Percentiles rank a stretch among this genome's conserved stretches.
Evolutionary conservation across 768 basidiomycete genomes (phyloP).

Genomic region (Termitomyces sp.): DNA sequence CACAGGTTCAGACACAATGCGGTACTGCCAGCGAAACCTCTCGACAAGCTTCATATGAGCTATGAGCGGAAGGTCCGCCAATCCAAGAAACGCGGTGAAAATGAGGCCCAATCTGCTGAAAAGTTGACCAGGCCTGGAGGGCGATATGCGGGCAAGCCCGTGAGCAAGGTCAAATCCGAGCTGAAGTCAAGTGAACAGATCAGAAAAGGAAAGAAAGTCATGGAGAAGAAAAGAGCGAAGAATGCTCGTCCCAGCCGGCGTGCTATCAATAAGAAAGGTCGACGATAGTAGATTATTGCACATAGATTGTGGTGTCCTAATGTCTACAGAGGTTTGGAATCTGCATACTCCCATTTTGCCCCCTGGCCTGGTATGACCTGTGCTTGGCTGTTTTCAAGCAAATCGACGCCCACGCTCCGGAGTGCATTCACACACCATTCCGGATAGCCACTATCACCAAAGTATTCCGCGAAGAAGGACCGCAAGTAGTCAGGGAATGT

Average conservation of each 20-base stretch:
- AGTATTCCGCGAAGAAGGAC: slow-evolving; percentile 75
- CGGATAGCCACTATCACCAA: slow-evolving; percentile 73
- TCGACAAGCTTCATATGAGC: slow-evolving; percentile 67
- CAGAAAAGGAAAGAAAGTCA: slow-evolving; percentile 61
- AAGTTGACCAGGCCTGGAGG: slow-evolving; percentile 31
- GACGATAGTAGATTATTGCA: slow-evolving; percentile 22
- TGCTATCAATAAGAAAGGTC: slow-evolving; percentile 32
- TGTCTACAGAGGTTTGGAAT: slow-evolving; percentile 13
- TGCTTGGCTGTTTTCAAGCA: slow-evolving; percentile 52
- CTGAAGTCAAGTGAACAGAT: slow-evolving; percentile 88
- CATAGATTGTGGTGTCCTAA: not conserved
- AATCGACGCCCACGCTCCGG: slow-evolving; percentile 76
- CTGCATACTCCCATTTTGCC: slow-evolving; percentile 79
- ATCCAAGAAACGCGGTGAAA: slow-evolving; percentile 39
- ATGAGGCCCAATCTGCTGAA: slow-evolving; percentile 17
- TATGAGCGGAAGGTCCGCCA: slow-evolving; percentile 73
- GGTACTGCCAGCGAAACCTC: slow-evolving; percentile 58
- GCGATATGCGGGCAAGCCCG: slow-evolving; percentile 54
- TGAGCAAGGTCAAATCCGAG: slow-evolving; percentile 69
- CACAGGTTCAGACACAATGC: slow-evolving; percentile 74
- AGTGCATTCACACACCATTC: slow-evolving; percentile 88
- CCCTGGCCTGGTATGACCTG: slow-evolving; percentile 57
- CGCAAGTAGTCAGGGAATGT: slow-evolving; percentile 75
- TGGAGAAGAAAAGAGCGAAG: slow-evolving; percentile 67
- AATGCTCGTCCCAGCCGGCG: slow-evolving; percentile 66